Evolutionary conservation across 495 filamentous ascomycete species (phyloP), one percentile per base, ranked within the genome.

Genomic region (Xylaria acuta): DNA sequence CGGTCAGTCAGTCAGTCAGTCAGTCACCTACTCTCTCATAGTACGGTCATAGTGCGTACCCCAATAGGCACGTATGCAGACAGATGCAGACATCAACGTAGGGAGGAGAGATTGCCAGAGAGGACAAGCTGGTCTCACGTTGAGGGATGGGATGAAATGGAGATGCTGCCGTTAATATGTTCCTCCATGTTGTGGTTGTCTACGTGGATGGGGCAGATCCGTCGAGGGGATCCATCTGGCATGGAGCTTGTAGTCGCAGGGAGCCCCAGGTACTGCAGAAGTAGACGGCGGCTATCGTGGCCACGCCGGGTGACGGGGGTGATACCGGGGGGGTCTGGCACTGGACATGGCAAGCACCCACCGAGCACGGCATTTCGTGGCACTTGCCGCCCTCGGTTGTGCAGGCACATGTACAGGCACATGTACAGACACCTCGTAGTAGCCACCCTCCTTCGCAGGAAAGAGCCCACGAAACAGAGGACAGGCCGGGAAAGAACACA

Each of bases 331-430:
- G 34, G 47, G 30, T 27, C 34, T 56, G 49, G n/a, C 34, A 25
- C 14, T 27, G 11, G 32, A 67, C 65, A 56, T 54, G 65, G 32
- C 25, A 30, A 56, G 22, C 60, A 41, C 3, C 60, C 1, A 64
- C 38, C 22, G 60, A 41, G 60, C 60, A 67, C 49, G 65, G 65
- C 65, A 56, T 67, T 67, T 67, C 47, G 65, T 67, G 47, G 65
- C 65, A 67, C 65, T 67, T 67, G 65, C 65, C 65, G 47, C 49
- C 22, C 49, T 67, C n/a, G n/a, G n/a, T n/a, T 67, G 65, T 43
- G 27, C 56, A 60, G 56, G 45, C 45, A 51, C n/a, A 62, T 54
- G 51, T 16, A 54, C 49, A 56, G 25, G 14, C 11, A 32, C 27
- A 25, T 56, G 22, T 5, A 56, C 53, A 16, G 25, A 56, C 27